Evolutionary conservation across 2,329 filamentous ascomycete genomes (phyloP).

Genomic region (Sporothrix schenckii): DNA sequence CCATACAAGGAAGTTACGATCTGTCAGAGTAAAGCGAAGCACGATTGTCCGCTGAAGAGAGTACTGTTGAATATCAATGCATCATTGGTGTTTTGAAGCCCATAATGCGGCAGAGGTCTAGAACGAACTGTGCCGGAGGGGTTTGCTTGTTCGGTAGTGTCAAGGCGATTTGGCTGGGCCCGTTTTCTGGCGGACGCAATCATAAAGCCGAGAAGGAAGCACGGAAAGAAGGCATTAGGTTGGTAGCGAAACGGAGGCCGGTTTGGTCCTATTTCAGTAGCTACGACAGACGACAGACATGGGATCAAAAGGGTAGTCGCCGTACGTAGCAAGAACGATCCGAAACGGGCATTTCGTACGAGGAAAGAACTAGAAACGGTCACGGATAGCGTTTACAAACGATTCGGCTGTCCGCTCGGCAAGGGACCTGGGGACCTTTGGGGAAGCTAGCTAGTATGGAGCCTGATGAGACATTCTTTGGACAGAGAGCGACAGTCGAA

Average conservation of each 20-base stretch:
- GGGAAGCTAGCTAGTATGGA: conserved; percentile 11
- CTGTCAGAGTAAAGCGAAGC: not conserved
- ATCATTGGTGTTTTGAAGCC: too few species aligned
- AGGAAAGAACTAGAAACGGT: not conserved
- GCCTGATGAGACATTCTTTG: not conserved
- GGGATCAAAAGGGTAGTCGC: not conserved
- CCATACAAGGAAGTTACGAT: not conserved
- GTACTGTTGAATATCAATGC: not conserved
- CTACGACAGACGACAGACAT: not conserved
- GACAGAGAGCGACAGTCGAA: not conserved
- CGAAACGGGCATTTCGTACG: not conserved
- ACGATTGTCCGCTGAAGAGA: not conserved
- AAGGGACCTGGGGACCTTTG: not conserved
- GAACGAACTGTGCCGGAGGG: not conserved
- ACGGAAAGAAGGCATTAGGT: not conserved
- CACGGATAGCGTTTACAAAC: not conserved
- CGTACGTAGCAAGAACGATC: not conserved
- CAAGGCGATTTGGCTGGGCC: conserved; percentile 27
- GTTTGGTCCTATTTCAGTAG: not conserved
- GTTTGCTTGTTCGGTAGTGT: conserved; percentile 18
- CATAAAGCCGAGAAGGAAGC: conserved; percentile 22
- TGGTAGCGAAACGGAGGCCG: not conserved
- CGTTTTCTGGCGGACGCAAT: conserved; percentile 16
- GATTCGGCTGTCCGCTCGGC: conserved; percentile 23
- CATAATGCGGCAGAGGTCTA: not conserved